phyloP scores from a whole-genome alignment of 495 filamentous ascomycete genomes.

The Letharia columbiana region DNA sequence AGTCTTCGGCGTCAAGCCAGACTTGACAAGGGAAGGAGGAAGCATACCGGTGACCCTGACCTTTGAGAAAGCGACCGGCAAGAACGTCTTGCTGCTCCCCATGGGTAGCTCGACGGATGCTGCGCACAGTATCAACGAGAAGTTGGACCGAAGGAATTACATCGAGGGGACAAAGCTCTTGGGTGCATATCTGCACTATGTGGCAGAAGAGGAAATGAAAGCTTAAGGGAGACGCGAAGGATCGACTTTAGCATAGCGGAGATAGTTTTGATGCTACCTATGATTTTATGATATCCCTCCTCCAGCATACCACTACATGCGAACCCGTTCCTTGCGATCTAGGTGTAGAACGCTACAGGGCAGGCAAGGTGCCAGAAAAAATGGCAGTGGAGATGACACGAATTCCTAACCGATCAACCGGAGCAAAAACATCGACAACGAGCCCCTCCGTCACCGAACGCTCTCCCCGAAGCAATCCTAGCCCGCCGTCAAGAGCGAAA shows the following conservation, averaged over 20 bases:
- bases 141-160: slow-evolving; percentile 93
- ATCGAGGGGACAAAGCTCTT: slow-evolving; percentile 96
- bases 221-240: slow-evolving; percentile 2
- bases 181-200: slow-evolving; percentile 93
- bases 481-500: no score
- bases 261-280: neutral
- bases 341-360: neutral
- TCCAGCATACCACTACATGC: neutral
- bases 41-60: slow-evolving; percentile 95
- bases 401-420: no score
- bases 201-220: slow-evolving; percentile 73
- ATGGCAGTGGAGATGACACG: no score
- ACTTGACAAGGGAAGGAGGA: slow-evolving; percentile 94
- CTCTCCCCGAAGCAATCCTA: no score
- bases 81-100: slow-evolving; percentile 90
- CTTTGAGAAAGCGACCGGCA: slow-evolving; percentile 96
- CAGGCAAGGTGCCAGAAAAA: neutral
- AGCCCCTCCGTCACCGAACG: no score
- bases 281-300: neutral
- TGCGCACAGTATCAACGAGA: slow-evolving; percentile 96
- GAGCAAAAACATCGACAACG: no score
- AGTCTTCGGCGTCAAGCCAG: slow-evolving; percentile 85
- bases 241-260: neutral
- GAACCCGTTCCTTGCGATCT: neutral
- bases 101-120: slow-evolving; percentile 97